phyloP scores from a whole-genome alignment of 2,329 filamentous ascomycete species.

The Aspergillus fischeri region DNA sequence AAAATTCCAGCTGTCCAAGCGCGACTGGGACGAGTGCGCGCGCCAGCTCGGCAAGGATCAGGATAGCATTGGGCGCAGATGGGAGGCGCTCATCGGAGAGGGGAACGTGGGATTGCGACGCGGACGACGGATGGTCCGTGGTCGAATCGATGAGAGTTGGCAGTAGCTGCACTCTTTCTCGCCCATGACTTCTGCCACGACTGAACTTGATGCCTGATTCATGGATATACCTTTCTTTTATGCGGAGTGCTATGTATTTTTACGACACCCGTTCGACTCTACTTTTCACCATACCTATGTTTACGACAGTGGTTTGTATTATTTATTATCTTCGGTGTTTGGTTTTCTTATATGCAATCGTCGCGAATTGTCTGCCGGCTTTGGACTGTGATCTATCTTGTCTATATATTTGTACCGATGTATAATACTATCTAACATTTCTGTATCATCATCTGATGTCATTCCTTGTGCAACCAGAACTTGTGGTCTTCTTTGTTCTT shows the following conservation, averaged over 20 bases:
- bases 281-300: neutral
- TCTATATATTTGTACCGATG: constrained; percentile 1
- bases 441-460: neutral
- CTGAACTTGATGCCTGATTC: neutral
- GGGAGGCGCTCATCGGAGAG: constrained; percentile 40
- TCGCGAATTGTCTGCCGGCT: neutral
- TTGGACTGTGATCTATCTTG: constrained; percentile 1
- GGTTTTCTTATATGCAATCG: too few relatives aligned
- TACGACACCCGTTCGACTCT: neutral
- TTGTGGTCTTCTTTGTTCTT: neutral
- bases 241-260: neutral
- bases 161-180: constrained; percentile 9
- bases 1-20: constrained; percentile 40
- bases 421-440: neutral
- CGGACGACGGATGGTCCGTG: constrained; percentile 24
- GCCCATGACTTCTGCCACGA: neutral
- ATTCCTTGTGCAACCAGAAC: neutral
- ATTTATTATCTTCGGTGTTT: neutral
- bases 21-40: constrained; percentile 46
- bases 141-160: constrained; percentile 25
- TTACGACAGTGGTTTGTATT: neutral
- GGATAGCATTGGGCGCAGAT: constrained; percentile 39
- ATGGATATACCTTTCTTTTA: neutral
- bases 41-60: constrained; percentile 38
- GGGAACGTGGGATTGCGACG: constrained; percentile 41